A percentile compares a stretch with the other conserved stretches of the same genome.
Conservation (phyloP, 2,329 filamentous ascomycete species). For the Xylariaceae sp. region DNA sequence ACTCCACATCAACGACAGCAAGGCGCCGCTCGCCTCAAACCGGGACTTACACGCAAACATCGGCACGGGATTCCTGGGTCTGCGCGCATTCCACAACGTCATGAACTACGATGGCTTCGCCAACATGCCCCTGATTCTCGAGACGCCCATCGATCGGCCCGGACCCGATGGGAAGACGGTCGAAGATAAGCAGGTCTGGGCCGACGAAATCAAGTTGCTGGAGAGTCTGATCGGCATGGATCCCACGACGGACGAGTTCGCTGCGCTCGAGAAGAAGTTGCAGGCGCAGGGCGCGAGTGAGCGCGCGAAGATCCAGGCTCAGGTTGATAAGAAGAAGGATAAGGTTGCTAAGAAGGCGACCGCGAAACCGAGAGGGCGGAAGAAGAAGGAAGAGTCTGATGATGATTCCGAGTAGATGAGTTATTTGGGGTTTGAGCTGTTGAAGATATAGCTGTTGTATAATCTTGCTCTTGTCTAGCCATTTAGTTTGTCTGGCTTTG, state of each 20-base stretch:
- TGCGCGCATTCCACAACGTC: conserved; percentile 84
- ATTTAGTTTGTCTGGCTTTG: not conserved
- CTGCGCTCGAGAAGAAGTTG: conserved; percentile 57
- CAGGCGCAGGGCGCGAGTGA: conserved; percentile 64
- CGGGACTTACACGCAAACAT: conserved; percentile 95
- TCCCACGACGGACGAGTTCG: conserved; percentile 66
- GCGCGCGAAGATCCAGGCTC: conserved; percentile 68
- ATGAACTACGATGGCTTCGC: conserved; percentile 77
- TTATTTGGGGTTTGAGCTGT: no score
- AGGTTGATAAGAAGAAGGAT: conserved; percentile 68
- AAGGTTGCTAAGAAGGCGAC: conserved; percentile 47
- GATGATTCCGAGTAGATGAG: conserved; percentile 22
- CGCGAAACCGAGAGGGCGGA: conserved; percentile 19
- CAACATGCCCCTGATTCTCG: conserved; percentile 82
- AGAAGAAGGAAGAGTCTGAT: conserved; percentile 26
- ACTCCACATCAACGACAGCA: conserved; percentile 91
- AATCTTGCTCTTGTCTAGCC: conserved; percentile 3
- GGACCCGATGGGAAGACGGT: conserved; percentile 59
- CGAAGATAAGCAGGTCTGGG: conserved; percentile 83
- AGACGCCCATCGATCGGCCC: conserved; percentile 83
- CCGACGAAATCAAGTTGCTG: conserved; percentile 87
- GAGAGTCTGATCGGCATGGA: conserved; percentile 86
- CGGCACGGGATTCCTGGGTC: conserved; percentile 85
- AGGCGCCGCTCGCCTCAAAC: conserved; percentile 75
- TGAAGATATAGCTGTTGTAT: not conserved